These are phyloP conservation scores for Trypanosoma cruzi DNA, from an alignment of 208 protist species.

Conservation along the genomic window DNA sequence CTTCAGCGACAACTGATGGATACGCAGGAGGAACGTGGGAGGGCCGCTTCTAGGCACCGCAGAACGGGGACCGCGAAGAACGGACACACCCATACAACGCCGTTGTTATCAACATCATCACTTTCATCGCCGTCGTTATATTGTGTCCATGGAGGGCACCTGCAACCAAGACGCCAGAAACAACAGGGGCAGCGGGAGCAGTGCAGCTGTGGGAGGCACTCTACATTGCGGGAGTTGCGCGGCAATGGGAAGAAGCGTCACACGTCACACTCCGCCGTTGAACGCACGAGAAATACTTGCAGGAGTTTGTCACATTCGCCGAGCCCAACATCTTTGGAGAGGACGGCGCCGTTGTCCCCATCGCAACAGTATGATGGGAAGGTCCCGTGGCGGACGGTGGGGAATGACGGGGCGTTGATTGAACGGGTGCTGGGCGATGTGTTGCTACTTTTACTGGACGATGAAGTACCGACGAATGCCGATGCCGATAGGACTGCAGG, in stretches of 20 bases:
- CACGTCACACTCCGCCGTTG: neutral
- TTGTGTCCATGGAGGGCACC: neutral
- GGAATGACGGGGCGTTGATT: neutral
- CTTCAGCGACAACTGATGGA: neutral
- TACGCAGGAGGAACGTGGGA: neutral
- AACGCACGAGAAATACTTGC: neutral
- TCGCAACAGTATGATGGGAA: neutral
- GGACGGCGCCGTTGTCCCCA: neutral
- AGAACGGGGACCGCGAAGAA: neutral
- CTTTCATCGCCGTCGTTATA: neutral
- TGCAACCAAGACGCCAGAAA: neutral
- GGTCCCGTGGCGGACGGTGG: neutral
- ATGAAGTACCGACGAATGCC: neutral
- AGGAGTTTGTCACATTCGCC: neutral
- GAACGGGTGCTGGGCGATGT: conserved; percentile 10
- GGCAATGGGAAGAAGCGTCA: neutral
- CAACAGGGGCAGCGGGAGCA: neutral
- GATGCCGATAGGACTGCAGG: neutral
- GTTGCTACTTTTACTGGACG: conserved; percentile 5
- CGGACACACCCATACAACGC: neutral
- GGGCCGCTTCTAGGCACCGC: neutral
- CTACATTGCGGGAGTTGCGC: neutral
- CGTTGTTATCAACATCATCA: neutral
- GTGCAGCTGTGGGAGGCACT: neutral
- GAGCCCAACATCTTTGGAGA: neutral